Evolutionary conservation across 148 eudicot species (phyloP).

Genomic region (Amaranthus hypochondriacus): DNA sequence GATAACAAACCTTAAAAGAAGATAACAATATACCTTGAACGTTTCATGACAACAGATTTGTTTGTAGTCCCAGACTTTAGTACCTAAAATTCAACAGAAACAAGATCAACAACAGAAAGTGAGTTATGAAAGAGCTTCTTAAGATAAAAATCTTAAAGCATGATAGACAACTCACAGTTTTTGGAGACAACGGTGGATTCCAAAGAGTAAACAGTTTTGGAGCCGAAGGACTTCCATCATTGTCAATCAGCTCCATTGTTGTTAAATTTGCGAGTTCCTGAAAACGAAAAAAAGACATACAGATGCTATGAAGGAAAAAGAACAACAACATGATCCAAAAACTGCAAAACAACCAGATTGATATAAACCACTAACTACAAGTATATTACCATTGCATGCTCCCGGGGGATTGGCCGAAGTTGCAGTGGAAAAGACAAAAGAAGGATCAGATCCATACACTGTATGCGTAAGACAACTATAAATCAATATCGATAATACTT

Average conservation of each 20-base stretch:
- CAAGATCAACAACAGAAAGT: not conserved
- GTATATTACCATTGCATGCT: slow-evolving; percentile 81
- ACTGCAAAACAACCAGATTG: not conserved
- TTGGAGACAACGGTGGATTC: slow-evolving; percentile 79
- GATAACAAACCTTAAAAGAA: not conserved
- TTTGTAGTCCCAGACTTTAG: slow-evolving; percentile 30
- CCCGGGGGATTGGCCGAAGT: slow-evolving; percentile 86
- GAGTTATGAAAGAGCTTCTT: not conserved
- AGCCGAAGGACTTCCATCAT: slow-evolving; percentile 97
- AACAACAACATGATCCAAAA: not conserved
- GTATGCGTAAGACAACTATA: slow-evolving; percentile 37
- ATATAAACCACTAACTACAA: not conserved
- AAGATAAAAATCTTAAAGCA: slow-evolving; percentile 18
- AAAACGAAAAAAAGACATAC: slow-evolving; percentile 3
- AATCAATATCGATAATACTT: slow-evolving; percentile 9
- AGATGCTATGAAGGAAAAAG: not conserved
- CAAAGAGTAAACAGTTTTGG: slow-evolving; percentile 77
- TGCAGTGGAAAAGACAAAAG: slow-evolving; percentile 87
- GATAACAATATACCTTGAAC: slow-evolving; percentile 53
- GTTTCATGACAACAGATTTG: slow-evolving; percentile 31
- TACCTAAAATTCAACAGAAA: slow-evolving; percentile 32
- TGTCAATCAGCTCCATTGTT: slow-evolving; percentile 69
- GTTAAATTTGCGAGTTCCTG: slow-evolving; percentile 81
- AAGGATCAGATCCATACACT: slow-evolving; percentile 86
- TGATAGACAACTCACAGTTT: slow-evolving; percentile 45